Evolutionary conservation across 2,329 filamentous ascomycete species (phyloP), one percentile per base, ranked within the genome.

Genomic region (Ophiosphaerella narmari): DNA sequence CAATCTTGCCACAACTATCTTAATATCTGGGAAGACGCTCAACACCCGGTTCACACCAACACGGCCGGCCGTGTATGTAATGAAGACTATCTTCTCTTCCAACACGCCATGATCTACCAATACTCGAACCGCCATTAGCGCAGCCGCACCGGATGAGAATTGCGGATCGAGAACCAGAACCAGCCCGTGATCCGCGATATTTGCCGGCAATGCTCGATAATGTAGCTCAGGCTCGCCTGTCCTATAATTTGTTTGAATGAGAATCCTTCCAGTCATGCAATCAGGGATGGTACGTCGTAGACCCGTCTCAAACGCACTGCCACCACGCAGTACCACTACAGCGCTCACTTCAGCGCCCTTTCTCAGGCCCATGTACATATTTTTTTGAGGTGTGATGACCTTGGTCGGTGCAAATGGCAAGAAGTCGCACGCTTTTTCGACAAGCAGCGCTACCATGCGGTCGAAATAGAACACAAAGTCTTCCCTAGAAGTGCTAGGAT

Each of bases 381-480:
- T 76, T 5, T 86, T 84, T 46, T 85, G 80, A 0, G 93, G 88
- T 0, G 93, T 97, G 36, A 82, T 77, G 44, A 97, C 82, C 11
- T 78, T 78, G 12, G 76, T 74, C 13, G 83, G 80, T 16, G 81
- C 75, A 72, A 93, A 97, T 13, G 83, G 81, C 48, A 90, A 89
- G 67, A 71, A 71, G 34, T 69, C 65, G 9, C 63, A 55, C 45
- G 75, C 81, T 67, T 76, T 82, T 73, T 97, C 93, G 39, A 97
- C 84, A 23, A 97, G 80, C 44, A 97, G 79, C n/a, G 89, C 85
- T 2, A 90, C 86, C 33, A 97, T 79, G 33, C 94, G 85, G 74
- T 99, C 91, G 72, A 97, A 97, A 75, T 97, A 97, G 75, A 97
- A 97, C 55, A 96, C 90, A 70, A 97, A 97, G 63, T 97, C 92